Evolutionary conservation across 2,329 filamentous ascomycete species (phyloP).

Genomic region (Metarhizium sp.): DNA sequence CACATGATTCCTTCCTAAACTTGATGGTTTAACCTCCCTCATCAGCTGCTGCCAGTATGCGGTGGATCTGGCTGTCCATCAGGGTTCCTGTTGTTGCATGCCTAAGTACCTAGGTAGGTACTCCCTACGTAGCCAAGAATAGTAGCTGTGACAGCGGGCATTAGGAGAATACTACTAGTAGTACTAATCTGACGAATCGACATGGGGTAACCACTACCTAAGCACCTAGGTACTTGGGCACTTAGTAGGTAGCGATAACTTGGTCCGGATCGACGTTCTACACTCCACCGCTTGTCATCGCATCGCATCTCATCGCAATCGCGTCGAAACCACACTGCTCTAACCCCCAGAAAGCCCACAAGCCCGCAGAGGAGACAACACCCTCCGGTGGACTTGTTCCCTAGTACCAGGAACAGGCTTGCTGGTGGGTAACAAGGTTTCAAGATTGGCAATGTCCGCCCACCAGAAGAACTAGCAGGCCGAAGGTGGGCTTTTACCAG

Average conservation of each 20-base stretch:
- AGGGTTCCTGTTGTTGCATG: no score
- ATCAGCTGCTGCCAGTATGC: no score
- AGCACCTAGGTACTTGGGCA: no score
- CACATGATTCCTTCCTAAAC: no score
- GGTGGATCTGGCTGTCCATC: no score
- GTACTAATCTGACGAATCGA: not conserved
- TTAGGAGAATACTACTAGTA: not conserved
- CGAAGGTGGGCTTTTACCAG: not conserved
- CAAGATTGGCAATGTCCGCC: not conserved
- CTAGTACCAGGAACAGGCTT: not conserved
- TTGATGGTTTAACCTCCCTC: not conserved
- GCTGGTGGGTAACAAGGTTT: not conserved
- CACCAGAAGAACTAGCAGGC: not conserved
- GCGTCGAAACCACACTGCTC: no score
- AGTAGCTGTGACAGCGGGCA: not conserved
- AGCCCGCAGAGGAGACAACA: not conserved
- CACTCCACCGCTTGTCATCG: not conserved
- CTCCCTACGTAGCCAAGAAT: not conserved
- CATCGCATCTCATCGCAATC: not conserved
- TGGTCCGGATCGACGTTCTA: not conserved
- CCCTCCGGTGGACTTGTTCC: not conserved
- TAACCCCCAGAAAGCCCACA: no score
- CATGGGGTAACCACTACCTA: not conserved
- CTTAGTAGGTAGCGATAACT: not conserved
- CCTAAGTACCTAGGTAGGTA: no score